Evolutionary conservation across 768 basidiomycete species (phyloP).

Genomic region (Chiua virens): DNA sequence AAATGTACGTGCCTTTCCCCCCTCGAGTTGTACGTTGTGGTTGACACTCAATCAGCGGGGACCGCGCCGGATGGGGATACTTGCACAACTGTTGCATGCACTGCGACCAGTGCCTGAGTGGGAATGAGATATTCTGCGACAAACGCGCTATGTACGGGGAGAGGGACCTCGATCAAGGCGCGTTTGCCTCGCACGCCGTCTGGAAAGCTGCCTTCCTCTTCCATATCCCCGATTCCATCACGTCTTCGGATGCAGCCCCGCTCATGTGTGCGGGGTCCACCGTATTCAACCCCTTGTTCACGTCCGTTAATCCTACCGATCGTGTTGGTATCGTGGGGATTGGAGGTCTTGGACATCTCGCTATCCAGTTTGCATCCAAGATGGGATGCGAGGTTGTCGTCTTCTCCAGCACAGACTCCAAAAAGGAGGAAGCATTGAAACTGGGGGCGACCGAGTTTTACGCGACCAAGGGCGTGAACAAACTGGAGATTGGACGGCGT

Average conservation of each 20-base stretch:
- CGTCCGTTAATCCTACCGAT: conserved; percentile 29
- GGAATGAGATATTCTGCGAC: conserved; percentile 31
- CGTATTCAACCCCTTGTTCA: conserved; percentile 30
- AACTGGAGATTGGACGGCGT: conserved; percentile 26
- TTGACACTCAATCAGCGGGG: conserved; percentile 26
- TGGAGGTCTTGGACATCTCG: conserved; percentile 40
- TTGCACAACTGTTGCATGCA: conserved; percentile 33
- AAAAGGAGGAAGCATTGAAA: conserved; percentile 31
- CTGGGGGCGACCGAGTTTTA: conserved; percentile 40
- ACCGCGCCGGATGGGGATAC: conserved; percentile 38
- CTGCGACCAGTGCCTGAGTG: conserved; percentile 35
- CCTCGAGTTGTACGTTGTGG: no score
- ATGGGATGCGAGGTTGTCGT: conserved; percentile 41
- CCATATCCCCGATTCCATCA: conserved; percentile 31
- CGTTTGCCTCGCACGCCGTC: conserved; percentile 35
- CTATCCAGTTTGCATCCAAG: conserved; percentile 39
- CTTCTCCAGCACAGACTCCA: conserved; percentile 34
- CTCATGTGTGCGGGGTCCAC: conserved; percentile 40
- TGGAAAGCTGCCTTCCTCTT: conserved; percentile 37
- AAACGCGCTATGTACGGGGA: conserved; percentile 26
- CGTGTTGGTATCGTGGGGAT: conserved; percentile 36
- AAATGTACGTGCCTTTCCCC: conserved; percentile 24
- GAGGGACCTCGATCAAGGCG: conserved; percentile 33
- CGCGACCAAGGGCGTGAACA: conserved; percentile 24
- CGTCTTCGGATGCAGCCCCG: conserved; percentile 33